Conservation (phyloP, 768 basidiomycete genomes). For the Lentinus tigrinus region DNA sequence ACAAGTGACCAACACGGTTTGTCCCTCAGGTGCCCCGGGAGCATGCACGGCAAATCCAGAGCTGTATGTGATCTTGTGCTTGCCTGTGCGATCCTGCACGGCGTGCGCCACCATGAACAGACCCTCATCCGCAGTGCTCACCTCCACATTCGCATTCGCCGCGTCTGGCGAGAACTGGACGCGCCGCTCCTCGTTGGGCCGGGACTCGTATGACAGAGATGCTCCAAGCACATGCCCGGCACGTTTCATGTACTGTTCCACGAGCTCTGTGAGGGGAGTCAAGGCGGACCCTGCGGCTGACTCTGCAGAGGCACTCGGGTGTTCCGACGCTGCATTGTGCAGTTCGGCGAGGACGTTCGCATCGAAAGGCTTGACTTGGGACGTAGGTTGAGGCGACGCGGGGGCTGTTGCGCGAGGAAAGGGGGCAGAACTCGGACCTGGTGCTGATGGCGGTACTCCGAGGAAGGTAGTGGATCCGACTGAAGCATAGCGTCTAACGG, state of each 20-base stretch:
- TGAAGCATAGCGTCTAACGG: constrained; percentile 21
- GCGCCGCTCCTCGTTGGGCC: constrained; percentile 34
- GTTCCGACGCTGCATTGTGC: background rate
- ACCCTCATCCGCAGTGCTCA: constrained; percentile 28
- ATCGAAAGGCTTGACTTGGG: constrained; percentile 17
- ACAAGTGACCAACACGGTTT: constrained; percentile 50
- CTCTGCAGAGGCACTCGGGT: background rate
- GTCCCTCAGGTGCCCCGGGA: constrained; percentile 22
- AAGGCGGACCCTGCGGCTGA: background rate
- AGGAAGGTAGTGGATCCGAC: constrained; percentile 24
- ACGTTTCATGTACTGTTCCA: constrained; percentile 42
- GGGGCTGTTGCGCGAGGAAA: constrained; percentile 1
- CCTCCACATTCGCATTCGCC: background rate
- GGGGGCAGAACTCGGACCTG: constrained; percentile 3
- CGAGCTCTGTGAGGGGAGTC: constrained; percentile 30
- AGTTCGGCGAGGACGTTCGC: constrained; percentile 24
- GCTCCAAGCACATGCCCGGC: constrained; percentile 42
- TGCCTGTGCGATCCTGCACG: constrained; percentile 27
- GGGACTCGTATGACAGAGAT: constrained; percentile 52
- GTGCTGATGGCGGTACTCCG: constrained; percentile 23
- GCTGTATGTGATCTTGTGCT: constrained; percentile 48
- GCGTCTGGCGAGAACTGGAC: constrained; percentile 23
- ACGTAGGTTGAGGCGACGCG: background rate
- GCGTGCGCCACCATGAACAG: constrained; percentile 56
- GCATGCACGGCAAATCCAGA: constrained; percentile 56